Evolutionary conservation across 2,329 filamentous ascomycete species (phyloP).

Genomic region (Aureobasidium sp.): DNA sequence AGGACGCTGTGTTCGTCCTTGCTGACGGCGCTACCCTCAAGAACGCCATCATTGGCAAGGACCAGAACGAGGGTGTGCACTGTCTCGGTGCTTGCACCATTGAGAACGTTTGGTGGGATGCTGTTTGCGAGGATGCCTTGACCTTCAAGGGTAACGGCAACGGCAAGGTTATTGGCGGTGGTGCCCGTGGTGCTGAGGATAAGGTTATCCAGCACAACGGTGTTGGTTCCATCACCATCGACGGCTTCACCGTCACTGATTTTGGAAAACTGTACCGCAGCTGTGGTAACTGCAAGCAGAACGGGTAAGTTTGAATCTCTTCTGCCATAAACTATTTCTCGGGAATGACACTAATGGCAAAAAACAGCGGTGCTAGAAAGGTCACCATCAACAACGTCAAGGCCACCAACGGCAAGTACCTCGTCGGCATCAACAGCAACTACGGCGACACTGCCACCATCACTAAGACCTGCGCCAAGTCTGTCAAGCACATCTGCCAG

Average conservation of each 20-base stretch:
- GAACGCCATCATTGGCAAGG: constrained; percentile 47
- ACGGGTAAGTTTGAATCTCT: background rate
- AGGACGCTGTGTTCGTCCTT: constrained; percentile 44
- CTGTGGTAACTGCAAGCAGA: constrained; percentile 41
- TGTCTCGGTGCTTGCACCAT: constrained; percentile 42
- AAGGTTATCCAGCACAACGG: constrained; percentile 38
- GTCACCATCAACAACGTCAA: constrained; percentile 37
- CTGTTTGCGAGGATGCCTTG: constrained; percentile 35
- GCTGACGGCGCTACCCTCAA: constrained; percentile 42
- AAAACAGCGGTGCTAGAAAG: constrained; percentile 27
- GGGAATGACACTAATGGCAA: background rate
- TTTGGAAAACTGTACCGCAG: constrained; percentile 43
- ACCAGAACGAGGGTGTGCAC: constrained; percentile 44
- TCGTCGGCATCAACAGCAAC: constrained; percentile 43
- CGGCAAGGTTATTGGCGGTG: constrained; percentile 26
- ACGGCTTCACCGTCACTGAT: constrained; percentile 34
- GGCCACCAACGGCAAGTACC: constrained; percentile 32
- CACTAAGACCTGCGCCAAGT: constrained; percentile 31
- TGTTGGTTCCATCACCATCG: constrained; percentile 30
- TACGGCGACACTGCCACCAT: constrained; percentile 40
- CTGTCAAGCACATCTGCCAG: constrained; percentile 27
- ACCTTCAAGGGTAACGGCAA: constrained; percentile 17
- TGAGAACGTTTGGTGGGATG: constrained; percentile 38
- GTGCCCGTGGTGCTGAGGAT: constrained; percentile 30
- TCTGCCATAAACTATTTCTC: too few relatives aligned